These are phyloP conservation scores for Aristolochia californica DNA, from an alignment of 164 flowering plant species.

Conservation along the genomic window DNA sequence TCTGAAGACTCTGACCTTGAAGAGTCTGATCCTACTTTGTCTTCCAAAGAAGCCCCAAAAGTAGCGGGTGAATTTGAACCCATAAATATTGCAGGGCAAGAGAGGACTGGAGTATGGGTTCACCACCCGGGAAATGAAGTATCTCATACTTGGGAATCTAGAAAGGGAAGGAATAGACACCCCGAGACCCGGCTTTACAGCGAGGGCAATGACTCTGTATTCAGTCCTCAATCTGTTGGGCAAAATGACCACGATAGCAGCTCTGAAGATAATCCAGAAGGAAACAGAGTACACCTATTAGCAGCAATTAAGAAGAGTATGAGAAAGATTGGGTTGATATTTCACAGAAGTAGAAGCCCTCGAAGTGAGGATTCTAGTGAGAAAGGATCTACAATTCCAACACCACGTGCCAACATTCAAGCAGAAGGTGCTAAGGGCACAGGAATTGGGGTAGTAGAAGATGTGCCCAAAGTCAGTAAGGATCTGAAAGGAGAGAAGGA, in stretches of 20 bases:
- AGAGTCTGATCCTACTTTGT: constrained; percentile 20
- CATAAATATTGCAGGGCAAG: constrained; percentile 61
- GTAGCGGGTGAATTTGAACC: constrained; percentile 61
- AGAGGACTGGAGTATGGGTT: constrained; percentile 68
- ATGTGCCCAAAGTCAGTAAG: constrained; percentile 15
- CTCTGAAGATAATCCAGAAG: constrained; percentile 35
- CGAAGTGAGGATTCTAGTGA: constrained; percentile 20
- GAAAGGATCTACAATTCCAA: constrained; percentile 16
- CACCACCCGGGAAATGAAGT: constrained; percentile 79
- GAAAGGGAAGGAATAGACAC: constrained; percentile 53
- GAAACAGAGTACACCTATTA: constrained; percentile 11
- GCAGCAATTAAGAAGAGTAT: constrained; percentile 35
- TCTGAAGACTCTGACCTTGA: constrained; percentile 16
- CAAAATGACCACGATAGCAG: constrained; percentile 26
- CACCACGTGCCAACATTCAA: constrained; percentile 35
- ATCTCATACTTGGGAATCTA: constrained; percentile 70
- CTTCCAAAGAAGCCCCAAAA: constrained; percentile 24
- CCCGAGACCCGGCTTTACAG: constrained; percentile 27
- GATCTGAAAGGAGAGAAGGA: constrained; percentile 18
- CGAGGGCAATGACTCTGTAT: constrained; percentile 19
- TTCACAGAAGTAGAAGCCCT: constrained; percentile 32
- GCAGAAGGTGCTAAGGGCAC: constrained; percentile 26
- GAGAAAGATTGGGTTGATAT: constrained; percentile 39
- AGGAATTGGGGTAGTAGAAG: constrained; percentile 37
- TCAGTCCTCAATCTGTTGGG: constrained; percentile 15